Percentiles rank a stretch among this genome's conserved stretches.
Evolutionary conservation across 305 asterid species (phyloP).

Genomic region (Fraxinus dipetala): DNA sequence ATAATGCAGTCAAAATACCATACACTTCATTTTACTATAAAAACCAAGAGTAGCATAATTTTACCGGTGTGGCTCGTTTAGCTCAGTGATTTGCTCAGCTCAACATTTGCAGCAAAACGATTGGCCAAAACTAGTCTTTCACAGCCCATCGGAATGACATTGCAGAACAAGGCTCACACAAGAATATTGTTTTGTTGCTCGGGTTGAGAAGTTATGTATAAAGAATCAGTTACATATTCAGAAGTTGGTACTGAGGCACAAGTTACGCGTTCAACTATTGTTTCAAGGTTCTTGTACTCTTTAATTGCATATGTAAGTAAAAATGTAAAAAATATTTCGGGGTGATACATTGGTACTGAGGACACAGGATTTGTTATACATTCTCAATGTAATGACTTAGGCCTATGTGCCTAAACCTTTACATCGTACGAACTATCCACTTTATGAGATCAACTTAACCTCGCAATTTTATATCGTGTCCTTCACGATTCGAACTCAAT

Average conservation of each 20-base stretch:
- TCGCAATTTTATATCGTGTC: not conserved
- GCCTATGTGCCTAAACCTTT: not conserved
- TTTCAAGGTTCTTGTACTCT: not conserved
- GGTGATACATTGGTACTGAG: not conserved
- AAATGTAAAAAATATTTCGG: not conserved
- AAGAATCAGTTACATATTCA: not conserved
- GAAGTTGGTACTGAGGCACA: not conserved
- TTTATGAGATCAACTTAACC: not conserved
- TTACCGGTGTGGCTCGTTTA: not conserved
- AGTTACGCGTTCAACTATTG: not conserved
- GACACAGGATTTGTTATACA: not conserved
- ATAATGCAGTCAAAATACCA: not conserved
- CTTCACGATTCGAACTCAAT: not conserved
- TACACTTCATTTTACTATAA: not conserved
- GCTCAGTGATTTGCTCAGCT: not conserved
- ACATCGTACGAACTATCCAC: not conserved
- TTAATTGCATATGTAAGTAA: not conserved
- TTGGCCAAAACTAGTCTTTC: constrained; percentile 24
- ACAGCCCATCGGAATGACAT: constrained; percentile 26
- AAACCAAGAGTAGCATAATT: not conserved
- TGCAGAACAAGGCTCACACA: constrained; percentile 14
- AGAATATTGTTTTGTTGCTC: constrained; percentile 30
- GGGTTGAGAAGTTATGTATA: not conserved
- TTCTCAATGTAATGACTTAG: not conserved
- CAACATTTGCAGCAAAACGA: constrained; percentile 27